Conservation (phyloP, 257 asterid genomes). For the Rauvolfia tetraphylla region DNA sequence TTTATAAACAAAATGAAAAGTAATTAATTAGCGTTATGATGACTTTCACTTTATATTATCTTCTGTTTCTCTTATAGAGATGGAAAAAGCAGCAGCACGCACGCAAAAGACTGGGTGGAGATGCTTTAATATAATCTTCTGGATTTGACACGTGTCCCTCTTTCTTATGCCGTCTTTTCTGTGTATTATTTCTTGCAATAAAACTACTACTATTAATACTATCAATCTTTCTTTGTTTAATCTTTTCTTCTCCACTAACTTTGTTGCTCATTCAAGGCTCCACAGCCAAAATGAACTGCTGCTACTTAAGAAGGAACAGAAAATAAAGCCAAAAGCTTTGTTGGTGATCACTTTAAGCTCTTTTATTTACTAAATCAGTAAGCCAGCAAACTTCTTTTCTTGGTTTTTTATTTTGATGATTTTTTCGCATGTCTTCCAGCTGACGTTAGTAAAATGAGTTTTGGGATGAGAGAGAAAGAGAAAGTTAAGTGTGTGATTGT, state of each 20-base stretch:
- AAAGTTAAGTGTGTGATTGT: slow-evolving; percentile 2
- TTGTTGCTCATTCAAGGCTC: slow-evolving; percentile 27
- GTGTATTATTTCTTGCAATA: neutral
- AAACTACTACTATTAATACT: neutral
- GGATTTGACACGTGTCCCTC: slow-evolving; percentile 37
- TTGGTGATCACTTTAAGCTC: slow-evolving; percentile 1
- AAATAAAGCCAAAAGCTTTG: slow-evolving; percentile 1
- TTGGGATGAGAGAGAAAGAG: slow-evolving; percentile 22
- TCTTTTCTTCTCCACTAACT: slow-evolving; percentile 24
- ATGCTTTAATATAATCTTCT: slow-evolving; percentile 42
- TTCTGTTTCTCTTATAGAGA: neutral
- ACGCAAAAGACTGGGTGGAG: slow-evolving; percentile 41
- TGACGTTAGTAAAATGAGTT: slow-evolving; percentile 12
- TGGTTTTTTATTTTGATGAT: slow-evolving; percentile 4
- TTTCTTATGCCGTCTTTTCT: slow-evolving; percentile 1
- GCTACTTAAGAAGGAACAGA: neutral
- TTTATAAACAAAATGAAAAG: neutral
- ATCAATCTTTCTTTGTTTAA: neutral
- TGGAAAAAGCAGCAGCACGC: slow-evolving; percentile 19
- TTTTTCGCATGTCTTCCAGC: slow-evolving; percentile 19
- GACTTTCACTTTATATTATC: too few relatives aligned
- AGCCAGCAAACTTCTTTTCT: slow-evolving; percentile 6
- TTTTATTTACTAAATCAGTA: slow-evolving; percentile 12
- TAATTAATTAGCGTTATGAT: too few relatives aligned
- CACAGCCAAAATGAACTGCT: slow-evolving; percentile 7